Evolutionary conservation across 345 rosid genomes (phyloP).

Genomic region (Salix brachista): DNA sequence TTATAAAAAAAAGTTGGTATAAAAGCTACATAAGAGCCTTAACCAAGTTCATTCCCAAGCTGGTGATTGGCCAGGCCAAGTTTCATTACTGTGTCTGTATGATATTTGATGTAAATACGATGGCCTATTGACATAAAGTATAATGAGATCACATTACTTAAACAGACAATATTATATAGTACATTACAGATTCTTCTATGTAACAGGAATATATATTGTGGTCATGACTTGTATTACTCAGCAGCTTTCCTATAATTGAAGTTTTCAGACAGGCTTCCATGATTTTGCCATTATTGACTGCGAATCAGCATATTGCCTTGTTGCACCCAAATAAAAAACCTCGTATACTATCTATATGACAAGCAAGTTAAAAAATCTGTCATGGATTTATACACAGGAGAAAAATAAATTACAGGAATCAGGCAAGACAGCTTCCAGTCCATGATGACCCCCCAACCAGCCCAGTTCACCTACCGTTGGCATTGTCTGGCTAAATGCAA

Average conservation of each 20-base stretch:
- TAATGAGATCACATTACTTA: not conserved
- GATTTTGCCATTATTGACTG: not conserved
- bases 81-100: not conserved
- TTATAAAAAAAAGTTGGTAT: not conserved
- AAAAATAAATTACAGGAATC: conserved; percentile 33
- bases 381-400: conserved; percentile 46
- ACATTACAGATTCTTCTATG: conserved; percentile 1
- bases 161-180: not conserved
- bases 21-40: not conserved
- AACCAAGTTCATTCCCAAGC: not conserved
- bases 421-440: conserved; percentile 11
- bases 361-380: conserved; percentile 36
- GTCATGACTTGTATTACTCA: conserved; percentile 4
- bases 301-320: conserved; percentile 8
- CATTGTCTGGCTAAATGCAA: conserved; percentile 13
- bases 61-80: no score
- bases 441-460: conserved; percentile 22
- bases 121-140: not conserved
- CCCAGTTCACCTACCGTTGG: conserved; percentile 17
- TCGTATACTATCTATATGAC: conserved; percentile 38
- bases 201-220: not conserved
- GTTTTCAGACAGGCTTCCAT: conserved; percentile 1
- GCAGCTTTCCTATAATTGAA: conserved; percentile 5
- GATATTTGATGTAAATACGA: not conserved
- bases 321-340: conserved; percentile 24